phyloP scores from a whole-genome alignment of 2,329 filamentous ascomycete species.

The Coniochaeta prunicola region DNA sequence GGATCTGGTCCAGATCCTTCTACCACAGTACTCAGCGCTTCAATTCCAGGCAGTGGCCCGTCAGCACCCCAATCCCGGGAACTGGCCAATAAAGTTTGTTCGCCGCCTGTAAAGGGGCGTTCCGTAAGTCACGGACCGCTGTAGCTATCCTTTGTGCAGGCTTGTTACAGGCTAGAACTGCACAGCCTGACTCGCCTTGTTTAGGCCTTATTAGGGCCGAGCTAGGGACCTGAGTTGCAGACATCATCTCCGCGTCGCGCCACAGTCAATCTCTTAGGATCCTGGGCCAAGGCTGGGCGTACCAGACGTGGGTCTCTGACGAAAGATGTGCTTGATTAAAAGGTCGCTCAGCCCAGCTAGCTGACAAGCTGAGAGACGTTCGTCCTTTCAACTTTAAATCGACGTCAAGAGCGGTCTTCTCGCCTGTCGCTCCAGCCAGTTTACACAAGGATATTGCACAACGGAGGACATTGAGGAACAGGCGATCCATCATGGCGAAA shows the following conservation, averaged over 20 bases:
- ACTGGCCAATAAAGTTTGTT: not conserved
- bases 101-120: too few relatives aligned
- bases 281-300: not conserved
- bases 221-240: not conserved
- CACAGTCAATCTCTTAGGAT: too few relatives aligned
- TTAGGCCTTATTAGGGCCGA: not conserved
- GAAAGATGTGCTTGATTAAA: not conserved
- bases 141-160: not conserved
- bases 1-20: too few relatives aligned
- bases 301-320: not conserved
- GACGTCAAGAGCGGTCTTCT: not conserved
- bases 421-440: not conserved
- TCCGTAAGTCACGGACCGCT: not conserved
- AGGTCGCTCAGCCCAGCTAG: not conserved
- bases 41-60: not conserved
- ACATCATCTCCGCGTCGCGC: not conserved
- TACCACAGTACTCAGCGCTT: not conserved
- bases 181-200: not conserved
- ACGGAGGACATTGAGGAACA: not conserved
- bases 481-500: constrained; percentile 12
- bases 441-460: not conserved
- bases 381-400: not conserved
- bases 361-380: not conserved
- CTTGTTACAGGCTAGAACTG: not conserved
- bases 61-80: not conserved